Conservation (phyloP, 768 basidiomycete species). For the Rickenella mellea region DNA sequence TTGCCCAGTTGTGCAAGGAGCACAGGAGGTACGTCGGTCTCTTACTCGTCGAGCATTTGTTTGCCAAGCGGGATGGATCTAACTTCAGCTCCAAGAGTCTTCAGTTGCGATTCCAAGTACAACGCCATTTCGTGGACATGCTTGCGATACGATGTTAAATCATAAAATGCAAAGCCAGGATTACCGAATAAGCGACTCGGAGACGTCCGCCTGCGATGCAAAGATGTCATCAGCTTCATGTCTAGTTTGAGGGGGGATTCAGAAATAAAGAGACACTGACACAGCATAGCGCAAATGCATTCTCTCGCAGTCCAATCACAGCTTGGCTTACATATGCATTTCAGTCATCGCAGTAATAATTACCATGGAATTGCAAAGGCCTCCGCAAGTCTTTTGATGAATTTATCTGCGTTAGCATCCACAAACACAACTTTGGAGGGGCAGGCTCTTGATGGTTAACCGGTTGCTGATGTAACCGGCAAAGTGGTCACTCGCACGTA, state of each 20-base stretch:
- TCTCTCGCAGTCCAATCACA: too few relatives aligned
- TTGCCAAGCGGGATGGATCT: slow-evolving; percentile 66
- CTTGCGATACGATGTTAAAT: slow-evolving; percentile 51
- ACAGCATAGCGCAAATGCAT: too few relatives aligned
- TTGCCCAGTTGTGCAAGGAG: slow-evolving; percentile 76
- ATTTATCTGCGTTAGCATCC: slow-evolving; percentile 60
- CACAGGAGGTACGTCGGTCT: slow-evolving; percentile 68
- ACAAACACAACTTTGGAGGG: slow-evolving; percentile 24
- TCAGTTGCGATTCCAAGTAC: slow-evolving; percentile 70
- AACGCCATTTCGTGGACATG: slow-evolving; percentile 82
- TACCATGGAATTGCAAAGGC: slow-evolving; percentile 85
- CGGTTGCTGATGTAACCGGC: too few relatives aligned
- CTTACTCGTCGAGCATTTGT: slow-evolving; percentile 64
- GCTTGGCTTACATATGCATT: too few relatives aligned
- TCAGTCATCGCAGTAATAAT: too few relatives aligned
- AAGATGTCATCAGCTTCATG: too few relatives aligned
- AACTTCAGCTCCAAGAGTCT: slow-evolving; percentile 70
- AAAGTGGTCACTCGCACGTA: too few relatives aligned
- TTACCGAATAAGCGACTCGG: too few relatives aligned
- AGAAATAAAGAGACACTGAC: too few relatives aligned
- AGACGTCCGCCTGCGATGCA: too few relatives aligned
- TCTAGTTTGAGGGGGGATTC: too few relatives aligned
- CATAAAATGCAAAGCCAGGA: too few relatives aligned
- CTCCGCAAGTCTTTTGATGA: slow-evolving; percentile 69
- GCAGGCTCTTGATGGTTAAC: slow-evolving; percentile 20